Conservation (phyloP, 345 rosid genomes). For the Erysimum cheiranthoides region DNA sequence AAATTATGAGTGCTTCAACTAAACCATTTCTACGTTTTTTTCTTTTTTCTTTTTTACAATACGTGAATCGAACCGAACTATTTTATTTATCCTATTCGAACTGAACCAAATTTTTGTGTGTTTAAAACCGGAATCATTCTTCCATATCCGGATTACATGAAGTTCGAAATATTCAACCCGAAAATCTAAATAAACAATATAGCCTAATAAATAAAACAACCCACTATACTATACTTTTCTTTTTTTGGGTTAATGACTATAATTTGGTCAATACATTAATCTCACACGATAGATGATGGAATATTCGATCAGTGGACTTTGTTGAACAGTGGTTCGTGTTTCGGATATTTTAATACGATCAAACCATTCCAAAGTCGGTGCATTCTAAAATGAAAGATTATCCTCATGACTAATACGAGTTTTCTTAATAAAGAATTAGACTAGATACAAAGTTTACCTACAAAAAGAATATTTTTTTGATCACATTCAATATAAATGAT, state of each 20-base stretch:
- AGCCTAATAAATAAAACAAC: background rate
- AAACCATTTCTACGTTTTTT: no score
- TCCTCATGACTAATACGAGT: background rate
- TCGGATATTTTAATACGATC: slow-evolving; percentile 2
- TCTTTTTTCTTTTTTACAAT: no score
- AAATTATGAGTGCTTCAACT: no score
- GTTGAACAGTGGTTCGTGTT: background rate
- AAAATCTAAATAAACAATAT: background rate
- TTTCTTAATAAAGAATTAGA: background rate
- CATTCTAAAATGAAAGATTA: slow-evolving; percentile 1
- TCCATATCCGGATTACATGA: background rate
- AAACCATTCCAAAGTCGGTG: slow-evolving; percentile 18
- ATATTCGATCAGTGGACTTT: background rate
- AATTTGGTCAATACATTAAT: background rate
- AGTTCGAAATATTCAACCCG: background rate
- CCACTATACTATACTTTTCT: background rate
- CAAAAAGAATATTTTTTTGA: background rate
- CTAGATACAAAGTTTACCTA: background rate
- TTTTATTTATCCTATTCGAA: background rate
- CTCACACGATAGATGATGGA: background rate
- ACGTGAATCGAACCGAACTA: background rate
- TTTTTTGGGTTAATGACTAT: background rate
- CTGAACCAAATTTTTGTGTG: background rate
- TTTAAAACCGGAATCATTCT: background rate
- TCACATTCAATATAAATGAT: slow-evolving; percentile 25